Evolutionary conservation across 345 rosid species (phyloP), one percentile per base, ranked within the genome.

Genomic region (Eucalyptus erythrocorys): DNA sequence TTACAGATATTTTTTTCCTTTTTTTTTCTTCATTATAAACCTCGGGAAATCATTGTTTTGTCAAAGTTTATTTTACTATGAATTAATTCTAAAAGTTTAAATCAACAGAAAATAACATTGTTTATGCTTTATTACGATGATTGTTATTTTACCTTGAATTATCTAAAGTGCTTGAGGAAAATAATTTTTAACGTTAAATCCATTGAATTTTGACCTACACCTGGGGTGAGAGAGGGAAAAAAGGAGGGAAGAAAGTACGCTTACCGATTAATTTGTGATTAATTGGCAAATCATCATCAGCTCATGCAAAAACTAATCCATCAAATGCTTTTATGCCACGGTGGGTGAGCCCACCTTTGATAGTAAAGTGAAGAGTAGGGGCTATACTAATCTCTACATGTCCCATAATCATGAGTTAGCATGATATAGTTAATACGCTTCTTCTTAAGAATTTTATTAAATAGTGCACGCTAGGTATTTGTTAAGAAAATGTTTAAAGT

Each of bases 221-320:
- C 24, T 21, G 30, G 47, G 13, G 84, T 76, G 43, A 76, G 47
- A 6, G 14, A 6, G 45, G 45, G 13, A 19, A 21, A 76, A 40
- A 40, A 19, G 13, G 47, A 40, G 27, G 47, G 47, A 40, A 21
- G 47, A 76, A 76, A 76, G 84, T 42, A 21, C 47, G 43, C 47
- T 76, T 37, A 10, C 45, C 84, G 84, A 76, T 76, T 76, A 21
- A 76, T 42, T 76, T 40, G 84, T 40, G 84, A 76, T 76, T 76
- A 76, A 76, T 76, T 76, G 84, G 84, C 84, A 76, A 76, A 76
- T 76, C 84, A 76, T 76, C 84, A 76, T 76, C 84, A 76, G 27
- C 84, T 40, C 84, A 85, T 85, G 57, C 86, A 85, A 85, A 85
- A 85, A 85, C 86, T 48, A 85, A 32, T 50, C 34, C 57, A 50